phyloP scores from a whole-genome alignment of 345 rosid species.

The Lagerstroemia speciosa region DNA sequence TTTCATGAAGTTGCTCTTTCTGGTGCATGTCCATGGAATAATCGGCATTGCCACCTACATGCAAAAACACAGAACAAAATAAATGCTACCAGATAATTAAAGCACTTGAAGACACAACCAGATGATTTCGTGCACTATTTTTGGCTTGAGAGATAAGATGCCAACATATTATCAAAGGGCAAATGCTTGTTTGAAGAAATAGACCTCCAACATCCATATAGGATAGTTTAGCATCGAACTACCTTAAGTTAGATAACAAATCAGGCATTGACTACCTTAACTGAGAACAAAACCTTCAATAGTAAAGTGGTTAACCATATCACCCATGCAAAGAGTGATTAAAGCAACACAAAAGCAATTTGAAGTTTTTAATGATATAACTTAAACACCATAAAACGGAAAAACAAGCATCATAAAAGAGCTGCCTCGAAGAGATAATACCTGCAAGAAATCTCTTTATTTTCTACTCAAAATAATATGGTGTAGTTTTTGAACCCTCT shows the following conservation, averaged over 20 bases:
- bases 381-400: neutral
- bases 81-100: conserved; percentile 13
- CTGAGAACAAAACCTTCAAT: neutral
- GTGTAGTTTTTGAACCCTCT: too few species aligned
- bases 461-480: too few species aligned
- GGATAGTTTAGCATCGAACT: neutral
- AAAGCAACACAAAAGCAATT: neutral
- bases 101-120: neutral
- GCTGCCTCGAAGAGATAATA: neutral
- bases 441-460: neutral
- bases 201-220: neutral
- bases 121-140: neutral
- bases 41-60: conserved; percentile 93
- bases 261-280: neutral
- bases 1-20: conserved; percentile 94
- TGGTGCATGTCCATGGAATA: conserved; percentile 87
- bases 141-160: neutral
- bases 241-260: neutral
- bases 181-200: neutral
- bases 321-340: neutral
- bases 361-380: neutral
- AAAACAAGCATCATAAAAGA: neutral
- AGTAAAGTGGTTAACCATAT: neutral
- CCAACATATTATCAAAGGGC: neutral
- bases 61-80: conserved; percentile 36